phyloP scores from a whole-genome alignment of 257 asterid species.

The Leptodermis oblonga region DNA sequence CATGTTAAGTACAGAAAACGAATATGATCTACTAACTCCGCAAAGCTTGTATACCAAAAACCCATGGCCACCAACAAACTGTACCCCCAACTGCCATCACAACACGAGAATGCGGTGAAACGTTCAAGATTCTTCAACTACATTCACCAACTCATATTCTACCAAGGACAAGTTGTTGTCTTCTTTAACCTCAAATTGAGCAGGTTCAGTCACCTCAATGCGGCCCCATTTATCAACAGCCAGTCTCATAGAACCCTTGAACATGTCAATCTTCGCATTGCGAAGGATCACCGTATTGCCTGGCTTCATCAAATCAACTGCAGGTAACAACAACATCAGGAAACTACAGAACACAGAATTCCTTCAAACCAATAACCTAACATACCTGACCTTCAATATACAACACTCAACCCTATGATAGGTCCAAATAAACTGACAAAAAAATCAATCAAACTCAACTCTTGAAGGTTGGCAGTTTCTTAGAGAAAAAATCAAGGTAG shows the following conservation, averaged over 20 bases:
- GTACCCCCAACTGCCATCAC: conserved; percentile 20
- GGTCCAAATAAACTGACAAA: neutral
- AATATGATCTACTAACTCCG: conserved; percentile 27
- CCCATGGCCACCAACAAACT: conserved; percentile 30
- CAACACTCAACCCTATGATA: neutral
- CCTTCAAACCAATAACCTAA: neutral
- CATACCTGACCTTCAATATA: neutral
- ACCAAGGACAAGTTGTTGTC: conserved; percentile 72
- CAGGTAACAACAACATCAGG: conserved; percentile 15
- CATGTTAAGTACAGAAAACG: conserved; percentile 31
- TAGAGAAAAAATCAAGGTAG: neutral
- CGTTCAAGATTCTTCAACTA: conserved; percentile 49
- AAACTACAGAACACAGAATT: neutral
- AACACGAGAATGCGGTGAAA: neutral
- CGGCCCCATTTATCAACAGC: conserved; percentile 87
- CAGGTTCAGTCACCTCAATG: conserved; percentile 65
- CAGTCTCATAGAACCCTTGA: conserved; percentile 77
- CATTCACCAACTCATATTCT: conserved; percentile 77
- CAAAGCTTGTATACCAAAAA: conserved; percentile 48
- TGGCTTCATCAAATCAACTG: conserved; percentile 69
- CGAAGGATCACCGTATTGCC: conserved; percentile 55
- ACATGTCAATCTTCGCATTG: conserved; percentile 77
- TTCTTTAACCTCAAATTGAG: conserved; percentile 59
- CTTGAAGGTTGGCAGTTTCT: neutral
- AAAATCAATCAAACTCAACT: too few relatives aligned